Percentiles rank a stretch among this genome's conserved stretches.
Evolutionary conservation across 1,284 basidiomycete genomes (phyloP).

Genomic region (Ceratorhiza oryzae-sativae): DNA sequence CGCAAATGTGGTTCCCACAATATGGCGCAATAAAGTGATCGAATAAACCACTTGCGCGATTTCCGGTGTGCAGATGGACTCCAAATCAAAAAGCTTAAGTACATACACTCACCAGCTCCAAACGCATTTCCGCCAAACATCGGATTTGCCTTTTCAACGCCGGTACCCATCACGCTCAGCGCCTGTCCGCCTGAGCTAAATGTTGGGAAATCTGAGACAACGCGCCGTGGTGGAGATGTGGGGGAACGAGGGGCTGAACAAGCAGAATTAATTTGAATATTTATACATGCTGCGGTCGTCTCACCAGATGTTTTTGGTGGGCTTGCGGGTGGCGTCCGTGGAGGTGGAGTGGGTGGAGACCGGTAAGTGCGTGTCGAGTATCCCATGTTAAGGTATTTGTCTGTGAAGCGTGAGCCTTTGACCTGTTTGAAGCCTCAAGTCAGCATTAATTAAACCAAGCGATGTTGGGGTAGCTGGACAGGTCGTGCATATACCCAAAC

Average conservation of each 20-base stretch:
- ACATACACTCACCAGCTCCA: constrained; percentile 32
- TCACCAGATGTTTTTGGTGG: constrained; percentile 54
- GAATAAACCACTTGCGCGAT: background rate
- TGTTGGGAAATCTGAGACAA: constrained; percentile 86
- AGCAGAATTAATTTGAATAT: background rate
- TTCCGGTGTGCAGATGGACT: background rate
- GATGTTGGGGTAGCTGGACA: too few relatives aligned
- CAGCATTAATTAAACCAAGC: too few relatives aligned
- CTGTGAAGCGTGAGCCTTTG: constrained; percentile 90
- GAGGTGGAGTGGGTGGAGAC: constrained; percentile 55
- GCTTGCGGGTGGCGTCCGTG: constrained; percentile 59
- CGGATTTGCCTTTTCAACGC: constrained; percentile 57
- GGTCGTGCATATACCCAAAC: too few relatives aligned
- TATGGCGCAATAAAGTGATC: background rate
- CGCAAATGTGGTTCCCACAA: background rate
- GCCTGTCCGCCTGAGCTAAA: constrained; percentile 77
- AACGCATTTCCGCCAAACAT: constrained; percentile 43
- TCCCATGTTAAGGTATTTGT: constrained; percentile 86
- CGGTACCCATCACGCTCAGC: constrained; percentile 79
- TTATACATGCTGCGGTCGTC: constrained; percentile 9
- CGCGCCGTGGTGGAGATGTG: constrained; percentile 76
- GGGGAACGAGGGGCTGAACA: constrained; percentile 51
- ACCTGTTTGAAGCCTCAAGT: constrained; percentile 60
- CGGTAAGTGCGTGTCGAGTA: constrained; percentile 62
- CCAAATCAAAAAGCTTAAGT: background rate